Base-by-base conservation (phyloP, 2,329 filamentous ascomycete genomes). In the Colletotrichum endophyticum region DNA sequence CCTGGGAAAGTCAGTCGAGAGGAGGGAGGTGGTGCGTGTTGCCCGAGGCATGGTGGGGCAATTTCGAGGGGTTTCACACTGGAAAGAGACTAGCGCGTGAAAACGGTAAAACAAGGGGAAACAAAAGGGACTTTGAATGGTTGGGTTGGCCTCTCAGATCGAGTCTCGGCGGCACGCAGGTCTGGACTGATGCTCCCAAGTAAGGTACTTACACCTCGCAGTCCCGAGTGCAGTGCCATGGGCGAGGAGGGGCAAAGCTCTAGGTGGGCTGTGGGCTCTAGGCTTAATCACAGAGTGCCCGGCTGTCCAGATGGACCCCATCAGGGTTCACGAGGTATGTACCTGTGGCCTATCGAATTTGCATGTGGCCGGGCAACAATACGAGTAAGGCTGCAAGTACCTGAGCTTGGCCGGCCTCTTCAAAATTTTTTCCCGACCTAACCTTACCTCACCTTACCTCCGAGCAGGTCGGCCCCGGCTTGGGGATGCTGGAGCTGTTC, bases 51-150 rank as follows among this genome's bases (percentile, higher is more conserved):
- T 78, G 66, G 73, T 76, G 73, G 76, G 76, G 76, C 76, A 70
- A 34, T 39, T 72, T 72, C 66, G 76, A 78, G 77, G 76, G 76
- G 72, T 73, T 76, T 76, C 67, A 62, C 49, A 27, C 63, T 61
- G 7, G 75, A 72, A 77, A 27, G 15, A 49, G 78, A 57, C 59
- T 79, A 78, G 78, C 70, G 78, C 53, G n/a, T 30, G 34, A 19
- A 39, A 66, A 76, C 49, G 68, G 73, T 72, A 73, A 77, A 77
- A 62, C 66, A 72, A 72, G 64, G 62, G 75, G 72, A 75, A 75
- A 68, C 72, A 59, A 36, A 69, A 69, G 25, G 69, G 39, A 69
- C 44, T 53, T 25, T 53, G 44, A 22, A 53, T 53, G n/a, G n/a
- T 25, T 53, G 44, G n/a, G 44, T 53, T 13, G 44, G 1, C 73